A percentile compares a stretch with the other conserved stretches of the same genome.
Evolutionary conservation across 192 early-diverging fungal species (phyloP).

Genomic region (Chytriomyces sp.): DNA sequence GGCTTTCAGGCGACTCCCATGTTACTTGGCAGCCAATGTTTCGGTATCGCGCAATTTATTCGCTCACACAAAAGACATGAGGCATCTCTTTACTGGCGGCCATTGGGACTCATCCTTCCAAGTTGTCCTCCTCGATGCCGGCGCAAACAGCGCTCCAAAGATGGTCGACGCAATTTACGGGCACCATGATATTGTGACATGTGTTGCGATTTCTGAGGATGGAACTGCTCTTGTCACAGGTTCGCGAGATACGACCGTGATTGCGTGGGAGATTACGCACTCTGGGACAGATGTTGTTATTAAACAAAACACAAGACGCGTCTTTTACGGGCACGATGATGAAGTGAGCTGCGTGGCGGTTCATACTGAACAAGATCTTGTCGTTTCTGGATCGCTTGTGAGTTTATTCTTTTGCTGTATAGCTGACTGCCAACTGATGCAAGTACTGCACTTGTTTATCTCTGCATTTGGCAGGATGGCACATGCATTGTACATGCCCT

Average conservation of each 20-base stretch:
- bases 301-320: conserved; percentile 23
- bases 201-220: conserved; percentile 46
- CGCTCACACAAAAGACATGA: conserved; percentile 39
- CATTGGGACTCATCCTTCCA: conserved; percentile 54
- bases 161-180: conserved; percentile 48
- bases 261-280: conserved; percentile 43
- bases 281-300: conserved; percentile 12
- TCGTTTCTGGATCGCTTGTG: conserved; percentile 53
- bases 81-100: conserved; percentile 44
- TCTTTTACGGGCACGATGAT: conserved; percentile 56
- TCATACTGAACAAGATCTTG: conserved; percentile 47
- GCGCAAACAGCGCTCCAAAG: conserved; percentile 23
- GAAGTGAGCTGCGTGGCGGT: conserved; percentile 46
- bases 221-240: conserved; percentile 45
- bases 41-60: conserved; percentile 32
- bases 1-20: conserved; percentile 27
- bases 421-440: neutral
- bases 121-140: conserved; percentile 31
- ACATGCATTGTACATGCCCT: conserved; percentile 54
- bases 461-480: conserved; percentile 40
- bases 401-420: neutral
- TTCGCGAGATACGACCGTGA: conserved; percentile 54
- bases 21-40: conserved; percentile 37
- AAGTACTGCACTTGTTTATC: neutral
- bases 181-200: conserved; percentile 52